A percentile compares a stretch with the other conserved stretches of the same genome.
phyloP scores from a whole-genome alignment of 2,329 filamentous ascomycete species.

The Elsinoe necatrix region DNA sequence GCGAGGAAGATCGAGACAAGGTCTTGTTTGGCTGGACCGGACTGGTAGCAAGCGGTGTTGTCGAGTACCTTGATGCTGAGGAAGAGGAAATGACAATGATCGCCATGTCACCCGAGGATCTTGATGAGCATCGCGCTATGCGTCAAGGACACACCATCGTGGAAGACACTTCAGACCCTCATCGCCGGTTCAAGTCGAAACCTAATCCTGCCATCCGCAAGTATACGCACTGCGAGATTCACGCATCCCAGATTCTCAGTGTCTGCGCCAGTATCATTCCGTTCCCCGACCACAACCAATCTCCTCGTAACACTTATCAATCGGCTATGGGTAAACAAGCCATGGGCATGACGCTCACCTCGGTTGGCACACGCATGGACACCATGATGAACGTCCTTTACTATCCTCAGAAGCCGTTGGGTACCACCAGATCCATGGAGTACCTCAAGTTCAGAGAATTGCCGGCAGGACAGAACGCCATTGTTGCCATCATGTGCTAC shows the following conservation, averaged over 20 bases:
- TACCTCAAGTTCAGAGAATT: slow-evolving; percentile 97
- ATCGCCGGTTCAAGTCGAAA: slow-evolving; percentile 79
- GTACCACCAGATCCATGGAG: slow-evolving; percentile 95
- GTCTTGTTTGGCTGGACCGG: slow-evolving; percentile 80
- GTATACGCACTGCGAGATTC: slow-evolving; percentile 98
- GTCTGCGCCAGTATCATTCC: slow-evolving; percentile 99
- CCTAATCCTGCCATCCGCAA: slow-evolving; percentile 81
- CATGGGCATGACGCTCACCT: slow-evolving; percentile 98
- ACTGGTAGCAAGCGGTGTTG: slow-evolving; percentile 71
- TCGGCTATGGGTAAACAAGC: slow-evolving; percentile 99
- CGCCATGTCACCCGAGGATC: slow-evolving; percentile 93
- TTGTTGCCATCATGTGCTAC: slow-evolving; percentile 95
- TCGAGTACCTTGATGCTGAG: slow-evolving; percentile 95
- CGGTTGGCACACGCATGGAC: slow-evolving; percentile 95
- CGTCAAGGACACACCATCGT: slow-evolving; percentile 27
- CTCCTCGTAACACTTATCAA: slow-evolving; percentile 97
- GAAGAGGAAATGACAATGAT: slow-evolving; percentile 99
- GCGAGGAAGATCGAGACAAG: slow-evolving; percentile 49
- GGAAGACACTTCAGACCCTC: slow-evolving; percentile 63
- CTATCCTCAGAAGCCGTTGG: slow-evolving; percentile 95
- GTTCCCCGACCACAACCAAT: slow-evolving; percentile 98
- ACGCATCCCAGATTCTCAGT: slow-evolving; percentile 96
- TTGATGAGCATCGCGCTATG: slow-evolving; percentile 52
- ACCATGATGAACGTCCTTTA: slow-evolving; percentile 99
- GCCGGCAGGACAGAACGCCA: slow-evolving; percentile 94